Conservation (phyloP, 1,284 basidiomycete species). For the Ceratobasidium sp. region DNA sequence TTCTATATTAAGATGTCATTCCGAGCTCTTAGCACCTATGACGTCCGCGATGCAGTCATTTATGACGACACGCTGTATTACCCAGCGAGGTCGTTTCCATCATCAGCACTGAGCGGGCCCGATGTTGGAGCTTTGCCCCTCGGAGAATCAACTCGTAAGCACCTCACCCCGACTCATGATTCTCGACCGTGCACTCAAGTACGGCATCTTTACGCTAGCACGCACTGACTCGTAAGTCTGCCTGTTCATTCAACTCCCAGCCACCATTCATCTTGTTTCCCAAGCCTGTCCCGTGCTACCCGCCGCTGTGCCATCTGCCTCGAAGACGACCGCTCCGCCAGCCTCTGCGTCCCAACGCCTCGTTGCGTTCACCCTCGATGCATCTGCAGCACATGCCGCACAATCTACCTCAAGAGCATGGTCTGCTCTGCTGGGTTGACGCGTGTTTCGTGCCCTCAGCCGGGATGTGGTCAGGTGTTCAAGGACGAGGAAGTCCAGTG, state of each 20-base stretch:
- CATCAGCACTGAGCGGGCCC: not conserved
- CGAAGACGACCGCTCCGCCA: not conserved
- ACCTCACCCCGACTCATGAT: not conserved
- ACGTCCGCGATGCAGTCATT: not conserved
- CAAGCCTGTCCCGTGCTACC: not conserved
- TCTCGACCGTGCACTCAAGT: not conserved
- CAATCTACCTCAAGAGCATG: constrained; percentile 5
- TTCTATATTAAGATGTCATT: not conserved
- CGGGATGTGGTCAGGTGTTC: constrained; percentile 20
- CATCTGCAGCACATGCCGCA: constrained; percentile 22
- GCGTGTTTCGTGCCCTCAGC: constrained; percentile 22
- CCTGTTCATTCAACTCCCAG: not conserved
- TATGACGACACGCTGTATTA: not conserved
- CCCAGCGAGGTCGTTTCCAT: not conserved
- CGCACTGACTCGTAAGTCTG: not conserved
- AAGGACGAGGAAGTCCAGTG: constrained; percentile 9
- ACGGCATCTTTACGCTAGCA: not conserved
- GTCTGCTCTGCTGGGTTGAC: constrained; percentile 24
- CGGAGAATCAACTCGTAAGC: not conserved
- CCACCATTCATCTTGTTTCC: not conserved
- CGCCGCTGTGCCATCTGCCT: constrained; percentile 17
- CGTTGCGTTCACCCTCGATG: constrained; percentile 21
- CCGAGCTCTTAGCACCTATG: not conserved
- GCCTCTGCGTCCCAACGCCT: constrained; percentile 16
- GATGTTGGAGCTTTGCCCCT: not conserved